Percentiles rank a stretch among this genome's conserved stretches.
Evolutionary conservation across 1,139 yeast species (phyloP).

Genomic region (Sugiyamaella castrensis): DNA sequence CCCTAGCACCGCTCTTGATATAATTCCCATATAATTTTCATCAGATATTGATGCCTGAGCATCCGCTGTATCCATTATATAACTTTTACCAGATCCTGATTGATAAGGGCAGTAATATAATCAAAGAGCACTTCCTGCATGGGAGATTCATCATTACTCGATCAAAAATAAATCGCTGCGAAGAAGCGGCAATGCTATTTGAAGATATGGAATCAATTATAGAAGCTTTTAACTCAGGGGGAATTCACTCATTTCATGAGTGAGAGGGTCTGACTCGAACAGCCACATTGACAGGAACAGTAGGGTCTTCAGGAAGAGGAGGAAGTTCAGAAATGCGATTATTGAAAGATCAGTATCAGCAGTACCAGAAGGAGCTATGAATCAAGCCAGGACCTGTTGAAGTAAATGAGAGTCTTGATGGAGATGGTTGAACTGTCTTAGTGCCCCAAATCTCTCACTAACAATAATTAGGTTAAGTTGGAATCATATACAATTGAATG

Average conservation of each 20-base stretch:
- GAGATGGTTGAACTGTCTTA: too few species aligned
- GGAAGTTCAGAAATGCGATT: not conserved
- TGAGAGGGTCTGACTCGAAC: constrained; percentile 22
- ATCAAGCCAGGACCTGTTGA: too few species aligned
- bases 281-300: constrained; percentile 22
- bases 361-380: too few species aligned
- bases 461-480: too few species aligned
- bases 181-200: constrained; percentile 6
- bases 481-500: too few species aligned
- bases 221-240: constrained; percentile 3
- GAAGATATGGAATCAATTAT: constrained; percentile 11
- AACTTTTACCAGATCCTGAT: constrained; percentile 37
- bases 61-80: constrained; percentile 34
- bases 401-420: too few species aligned
- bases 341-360: too few species aligned
- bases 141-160: constrained; percentile 23
- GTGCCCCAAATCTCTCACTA: too few species aligned
- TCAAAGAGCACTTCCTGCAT: constrained; percentile 27
- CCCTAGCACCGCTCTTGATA: constrained; percentile 23
- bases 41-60: constrained; percentile 12
- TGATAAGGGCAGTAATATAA: constrained; percentile 27
- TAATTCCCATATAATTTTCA: constrained; percentile 22
- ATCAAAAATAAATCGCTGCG: constrained; percentile 27
- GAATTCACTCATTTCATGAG: not conserved
- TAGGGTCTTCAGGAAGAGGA: not conserved